Conservation (phyloP, 805 yeast species). For the Wickerhamomyces bovis region DNA sequence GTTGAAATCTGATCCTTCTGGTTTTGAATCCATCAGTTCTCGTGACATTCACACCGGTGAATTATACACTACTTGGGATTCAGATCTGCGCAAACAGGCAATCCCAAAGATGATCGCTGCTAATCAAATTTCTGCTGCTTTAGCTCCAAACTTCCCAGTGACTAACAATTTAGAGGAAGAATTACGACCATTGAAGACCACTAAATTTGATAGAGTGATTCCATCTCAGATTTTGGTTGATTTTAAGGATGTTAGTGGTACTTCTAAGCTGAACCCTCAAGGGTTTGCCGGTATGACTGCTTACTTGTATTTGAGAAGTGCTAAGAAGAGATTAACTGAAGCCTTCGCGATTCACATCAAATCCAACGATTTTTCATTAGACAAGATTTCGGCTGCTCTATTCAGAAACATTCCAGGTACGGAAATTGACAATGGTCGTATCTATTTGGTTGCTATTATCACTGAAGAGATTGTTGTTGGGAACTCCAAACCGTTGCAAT, state of each 20-base stretch:
- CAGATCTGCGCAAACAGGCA: constrained; percentile 24
- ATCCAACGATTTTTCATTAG: constrained; percentile 51
- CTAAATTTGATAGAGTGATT: constrained; percentile 42
- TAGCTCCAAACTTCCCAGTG: constrained; percentile 66
- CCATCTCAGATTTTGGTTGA: constrained; percentile 65
- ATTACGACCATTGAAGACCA: constrained; percentile 40
- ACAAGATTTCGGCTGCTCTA: constrained; percentile 70
- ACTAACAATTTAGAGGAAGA: constrained; percentile 28
- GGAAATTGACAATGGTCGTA: constrained; percentile 56
- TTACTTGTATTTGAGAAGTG: constrained; percentile 62
- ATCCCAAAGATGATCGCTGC: constrained; percentile 56
- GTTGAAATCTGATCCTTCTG: constrained; percentile 45
- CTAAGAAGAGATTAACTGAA: constrained; percentile 63
- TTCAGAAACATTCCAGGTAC: constrained; percentile 70
- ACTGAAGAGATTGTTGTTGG: constrained; percentile 60
- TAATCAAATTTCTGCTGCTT: constrained; percentile 63
- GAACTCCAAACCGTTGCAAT: constrained; percentile 10
- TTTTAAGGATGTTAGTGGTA: constrained; percentile 62
- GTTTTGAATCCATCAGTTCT: constrained; percentile 61
- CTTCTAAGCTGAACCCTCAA: constrained; percentile 54
- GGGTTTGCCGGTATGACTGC: constrained; percentile 71
- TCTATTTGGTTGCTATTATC: constrained; percentile 69
- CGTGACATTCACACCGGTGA: constrained; percentile 59
- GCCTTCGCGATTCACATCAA: constrained; percentile 67
- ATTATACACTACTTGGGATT: constrained; percentile 35